These are phyloP conservation scores for Nepenthes alata DNA, from an alignment of 179 eudicot genomes.

Conservation along the genomic window DNA sequence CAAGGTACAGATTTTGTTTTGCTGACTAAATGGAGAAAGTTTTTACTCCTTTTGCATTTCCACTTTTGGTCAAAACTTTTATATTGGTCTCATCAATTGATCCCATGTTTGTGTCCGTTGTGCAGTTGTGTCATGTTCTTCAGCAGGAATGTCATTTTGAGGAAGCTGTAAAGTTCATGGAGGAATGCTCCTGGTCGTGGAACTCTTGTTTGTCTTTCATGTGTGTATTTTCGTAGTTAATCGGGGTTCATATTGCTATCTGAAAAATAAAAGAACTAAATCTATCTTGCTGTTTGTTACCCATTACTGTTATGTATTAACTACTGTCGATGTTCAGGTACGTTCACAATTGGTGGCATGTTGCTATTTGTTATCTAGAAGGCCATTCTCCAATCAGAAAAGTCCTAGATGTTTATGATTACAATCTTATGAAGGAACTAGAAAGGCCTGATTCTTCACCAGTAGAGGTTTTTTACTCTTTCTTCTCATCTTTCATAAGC, in stretches of 20 bases:
- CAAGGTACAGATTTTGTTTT: too few relatives aligned
- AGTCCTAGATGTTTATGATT: too few relatives aligned
- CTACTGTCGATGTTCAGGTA: conserved; percentile 26
- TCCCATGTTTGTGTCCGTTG: neutral
- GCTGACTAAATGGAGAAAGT: too few relatives aligned
- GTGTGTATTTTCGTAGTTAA: conserved; percentile 23
- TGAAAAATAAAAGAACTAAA: neutral
- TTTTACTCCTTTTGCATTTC: too few relatives aligned
- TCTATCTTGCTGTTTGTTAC: too few relatives aligned
- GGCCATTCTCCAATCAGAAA: conserved; percentile 48
- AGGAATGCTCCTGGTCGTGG: conserved; percentile 68
- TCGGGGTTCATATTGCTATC: neutral
- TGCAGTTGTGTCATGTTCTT: conserved; percentile 90
- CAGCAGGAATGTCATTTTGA: conserved; percentile 67
- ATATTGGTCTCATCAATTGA: neutral
- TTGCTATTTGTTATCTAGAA: conserved; percentile 89
- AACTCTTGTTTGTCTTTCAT: conserved; percentile 57
- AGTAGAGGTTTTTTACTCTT: conserved; percentile 17
- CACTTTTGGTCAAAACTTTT: too few relatives aligned
- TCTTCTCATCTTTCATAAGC: neutral
- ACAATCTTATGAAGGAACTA: conserved; percentile 11
- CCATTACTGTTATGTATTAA: neutral
- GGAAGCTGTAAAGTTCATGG: conserved; percentile 89
- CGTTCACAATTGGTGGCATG: conserved; percentile 99
- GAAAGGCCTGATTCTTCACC: conserved; percentile 17